phyloP scores from a whole-genome alignment of 352 stramenopile genomes.

The Phytophthora agathidicida region DNA sequence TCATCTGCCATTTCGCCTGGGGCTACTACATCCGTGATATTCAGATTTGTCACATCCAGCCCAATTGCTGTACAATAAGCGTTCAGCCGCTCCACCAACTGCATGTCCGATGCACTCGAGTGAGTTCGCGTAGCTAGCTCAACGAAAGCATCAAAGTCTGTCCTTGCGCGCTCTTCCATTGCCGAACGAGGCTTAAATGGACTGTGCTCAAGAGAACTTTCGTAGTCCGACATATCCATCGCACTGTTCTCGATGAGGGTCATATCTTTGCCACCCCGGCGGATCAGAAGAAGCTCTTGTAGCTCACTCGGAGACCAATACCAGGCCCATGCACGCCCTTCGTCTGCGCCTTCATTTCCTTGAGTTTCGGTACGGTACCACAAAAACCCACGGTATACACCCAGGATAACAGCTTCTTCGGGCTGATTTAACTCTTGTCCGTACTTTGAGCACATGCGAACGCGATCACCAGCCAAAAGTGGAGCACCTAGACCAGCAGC shows the following conservation, averaged over 20 bases:
- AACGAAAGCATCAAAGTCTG: conserved; percentile 62
- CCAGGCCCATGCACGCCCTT: conserved; percentile 94
- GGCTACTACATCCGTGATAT: conserved; percentile 64
- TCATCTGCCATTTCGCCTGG: conserved; percentile 36
- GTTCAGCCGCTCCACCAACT: conserved; percentile 88
- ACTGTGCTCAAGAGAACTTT: conserved; percentile 36
- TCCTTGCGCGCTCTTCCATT: conserved; percentile 53
- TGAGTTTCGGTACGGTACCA: conserved; percentile 97
- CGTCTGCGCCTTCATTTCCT: conserved; percentile 94
- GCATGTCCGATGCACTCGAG: conserved; percentile 75
- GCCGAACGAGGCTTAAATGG: conserved; percentile 55
- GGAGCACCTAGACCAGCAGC: conserved; percentile 87
- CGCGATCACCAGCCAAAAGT: conserved; percentile 94
- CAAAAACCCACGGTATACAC: conserved; percentile 90
- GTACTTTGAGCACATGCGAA: conserved; percentile 93
- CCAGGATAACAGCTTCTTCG: conserved; percentile 96
- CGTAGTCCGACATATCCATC: conserved; percentile 62
- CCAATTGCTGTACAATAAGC: conserved; percentile 78
- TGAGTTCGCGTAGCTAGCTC: conserved; percentile 69
- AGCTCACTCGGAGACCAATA: conserved; percentile 96
- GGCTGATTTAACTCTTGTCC: conserved; percentile 95
- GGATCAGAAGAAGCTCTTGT: conserved; percentile 76
- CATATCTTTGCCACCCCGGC: conserved; percentile 86
- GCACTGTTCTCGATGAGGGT: conserved; percentile 83
- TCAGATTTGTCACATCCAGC: conserved; percentile 84